A percentile compares a stretch with the other conserved stretches of the same genome.
Evolutionary conservation across 805 yeast genomes (phyloP).

Genomic region (Hanseniaspora singularis): DNA sequence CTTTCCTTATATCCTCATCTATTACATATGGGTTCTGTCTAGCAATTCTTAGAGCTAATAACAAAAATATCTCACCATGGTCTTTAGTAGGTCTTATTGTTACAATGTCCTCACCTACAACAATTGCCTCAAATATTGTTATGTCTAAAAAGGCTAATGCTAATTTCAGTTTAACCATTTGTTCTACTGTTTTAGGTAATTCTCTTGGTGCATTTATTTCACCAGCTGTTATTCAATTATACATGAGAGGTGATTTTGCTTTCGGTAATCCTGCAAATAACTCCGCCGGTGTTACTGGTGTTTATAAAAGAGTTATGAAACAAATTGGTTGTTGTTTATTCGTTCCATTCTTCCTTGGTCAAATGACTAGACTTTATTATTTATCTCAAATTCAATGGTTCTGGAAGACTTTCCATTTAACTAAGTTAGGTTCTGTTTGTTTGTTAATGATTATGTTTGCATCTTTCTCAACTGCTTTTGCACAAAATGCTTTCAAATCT

Average conservation of each 20-base stretch:
- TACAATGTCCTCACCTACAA: conserved; percentile 81
- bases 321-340: conserved; percentile 77
- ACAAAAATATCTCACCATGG: conserved; percentile 58
- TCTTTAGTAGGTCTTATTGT: conserved; percentile 69
- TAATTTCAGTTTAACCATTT: conserved; percentile 60
- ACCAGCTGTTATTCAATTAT: conserved; percentile 74
- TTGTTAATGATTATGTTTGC: conserved; percentile 64
- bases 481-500: conserved; percentile 62
- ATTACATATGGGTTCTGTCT: conserved; percentile 61
- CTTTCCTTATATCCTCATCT: conserved; percentile 60
- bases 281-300: conserved; percentile 36
- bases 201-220: conserved; percentile 76
- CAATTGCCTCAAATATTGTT: conserved; percentile 82
- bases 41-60: conserved; percentile 50
- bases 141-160: conserved; percentile 85
- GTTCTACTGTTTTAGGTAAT: conserved; percentile 80
- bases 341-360: conserved; percentile 82
- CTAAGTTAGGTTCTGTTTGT: conserved; percentile 70
- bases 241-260: conserved; percentile 42
- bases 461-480: conserved; percentile 78
- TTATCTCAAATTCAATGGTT: conserved; percentile 56
- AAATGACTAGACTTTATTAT: conserved; percentile 56
- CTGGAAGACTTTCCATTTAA: conserved; percentile 44
- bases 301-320: conserved; percentile 71
- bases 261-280: conserved; percentile 73